Evolutionary conservation across 192 early-diverging fungal genomes (phyloP).

Genomic region (Coemansia sp.): DNA sequence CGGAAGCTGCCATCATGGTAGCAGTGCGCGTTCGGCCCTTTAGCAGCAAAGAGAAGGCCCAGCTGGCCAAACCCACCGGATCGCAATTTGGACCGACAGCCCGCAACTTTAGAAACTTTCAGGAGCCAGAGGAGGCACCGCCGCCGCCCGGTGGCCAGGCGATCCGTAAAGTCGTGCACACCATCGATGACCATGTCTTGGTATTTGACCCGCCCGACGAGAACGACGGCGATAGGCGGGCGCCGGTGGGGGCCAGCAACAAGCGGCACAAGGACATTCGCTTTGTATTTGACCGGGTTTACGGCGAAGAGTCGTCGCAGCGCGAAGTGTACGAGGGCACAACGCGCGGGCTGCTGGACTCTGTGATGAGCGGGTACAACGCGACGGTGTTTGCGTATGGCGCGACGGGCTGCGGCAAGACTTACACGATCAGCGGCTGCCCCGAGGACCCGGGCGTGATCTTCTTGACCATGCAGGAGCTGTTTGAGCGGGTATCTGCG

Average conservation of each 20-base stretch:
- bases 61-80: constrained; percentile 26
- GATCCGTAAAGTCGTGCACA: constrained; percentile 56
- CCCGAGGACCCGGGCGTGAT: constrained; percentile 64
- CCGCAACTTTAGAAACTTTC: constrained; percentile 38
- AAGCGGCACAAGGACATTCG: constrained; percentile 65
- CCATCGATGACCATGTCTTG: constrained; percentile 60
- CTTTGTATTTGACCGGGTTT: constrained; percentile 74
- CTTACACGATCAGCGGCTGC: constrained; percentile 74
- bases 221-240: constrained; percentile 37
- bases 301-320: constrained; percentile 63
- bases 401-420: constrained; percentile 80
- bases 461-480: constrained; percentile 56
- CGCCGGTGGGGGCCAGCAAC: constrained; percentile 50
- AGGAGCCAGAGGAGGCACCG: constrained; percentile 11
- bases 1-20: constrained; percentile 43
- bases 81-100: constrained; percentile 48
- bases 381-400: constrained; percentile 90
- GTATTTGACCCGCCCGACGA: constrained; percentile 72
- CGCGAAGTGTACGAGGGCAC: constrained; percentile 66
- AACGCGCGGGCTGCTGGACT: constrained; percentile 59
- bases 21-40: constrained; percentile 59
- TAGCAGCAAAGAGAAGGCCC: constrained; percentile 47
- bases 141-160: not conserved
- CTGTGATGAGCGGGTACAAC: constrained; percentile 74
- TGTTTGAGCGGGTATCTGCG: constrained; percentile 50